These are phyloP conservation scores for Macrophomina pseudophaseolina DNA, from an alignment of 2,329 filamentous ascomycete species.

Conservation along the genomic window DNA sequence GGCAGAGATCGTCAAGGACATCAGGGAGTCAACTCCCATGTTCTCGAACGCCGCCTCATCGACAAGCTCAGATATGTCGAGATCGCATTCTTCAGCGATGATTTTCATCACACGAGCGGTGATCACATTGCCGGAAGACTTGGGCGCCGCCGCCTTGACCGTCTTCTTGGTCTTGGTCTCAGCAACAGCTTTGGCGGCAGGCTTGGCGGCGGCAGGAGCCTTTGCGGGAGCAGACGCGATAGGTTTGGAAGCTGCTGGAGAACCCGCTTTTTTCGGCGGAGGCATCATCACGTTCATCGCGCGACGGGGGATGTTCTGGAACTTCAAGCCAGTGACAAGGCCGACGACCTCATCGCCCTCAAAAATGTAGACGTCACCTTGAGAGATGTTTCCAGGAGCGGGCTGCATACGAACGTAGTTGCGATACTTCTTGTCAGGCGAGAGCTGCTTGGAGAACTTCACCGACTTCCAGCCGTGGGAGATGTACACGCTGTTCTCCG, in stretches of 20 bases:
- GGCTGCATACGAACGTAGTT: constrained; percentile 68
- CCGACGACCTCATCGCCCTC: constrained; percentile 64
- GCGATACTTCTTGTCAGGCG: constrained; percentile 59
- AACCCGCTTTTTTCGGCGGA: constrained; percentile 56
- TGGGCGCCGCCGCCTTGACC: constrained; percentile 51
- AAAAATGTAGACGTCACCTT: constrained; percentile 66
- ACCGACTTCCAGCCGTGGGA: constrained; percentile 67
- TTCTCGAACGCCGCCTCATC: constrained; percentile 66
- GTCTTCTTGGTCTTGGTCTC: constrained; percentile 43
- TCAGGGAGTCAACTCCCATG: constrained; percentile 65
- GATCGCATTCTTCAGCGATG: constrained; percentile 69
- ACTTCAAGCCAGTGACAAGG: constrained; percentile 66
- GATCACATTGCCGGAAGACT: constrained; percentile 54
- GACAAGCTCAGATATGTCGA: constrained; percentile 63
- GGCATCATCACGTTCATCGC: constrained; percentile 71
- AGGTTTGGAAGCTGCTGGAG: constrained; percentile 40
- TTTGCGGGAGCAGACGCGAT: constrained; percentile 43
- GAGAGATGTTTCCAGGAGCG: constrained; percentile 59
- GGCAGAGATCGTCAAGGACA: constrained; percentile 66
- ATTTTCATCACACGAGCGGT: constrained; percentile 65
- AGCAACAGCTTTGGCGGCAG: constrained; percentile 31
- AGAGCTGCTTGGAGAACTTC: constrained; percentile 60
- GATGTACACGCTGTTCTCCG: constrained; percentile 64
- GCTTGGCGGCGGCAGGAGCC: constrained; percentile 50
- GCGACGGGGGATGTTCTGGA: constrained; percentile 69